Conservation (phyloP, 2,329 filamentous ascomycete genomes). For the Xylariaceae sp. region DNA sequence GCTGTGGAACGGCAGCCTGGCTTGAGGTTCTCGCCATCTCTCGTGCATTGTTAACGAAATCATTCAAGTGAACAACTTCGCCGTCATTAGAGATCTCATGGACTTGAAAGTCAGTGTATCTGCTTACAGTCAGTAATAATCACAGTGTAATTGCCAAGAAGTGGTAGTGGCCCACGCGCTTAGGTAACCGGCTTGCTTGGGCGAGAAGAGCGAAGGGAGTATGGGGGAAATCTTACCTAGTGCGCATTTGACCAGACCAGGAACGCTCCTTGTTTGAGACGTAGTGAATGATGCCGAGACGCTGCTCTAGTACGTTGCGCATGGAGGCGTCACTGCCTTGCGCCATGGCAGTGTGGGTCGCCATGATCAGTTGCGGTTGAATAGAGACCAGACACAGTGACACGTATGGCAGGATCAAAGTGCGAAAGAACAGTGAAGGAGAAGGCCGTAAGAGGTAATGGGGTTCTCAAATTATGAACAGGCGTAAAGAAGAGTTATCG, state of each 20-base stretch:
- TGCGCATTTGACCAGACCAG: constrained; percentile 43
- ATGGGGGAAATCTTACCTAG: constrained; percentile 33
- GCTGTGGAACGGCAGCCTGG: neutral
- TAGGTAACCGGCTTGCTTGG: too few species aligned
- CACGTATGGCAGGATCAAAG: neutral
- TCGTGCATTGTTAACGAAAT: constrained; percentile 35
- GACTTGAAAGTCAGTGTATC: constrained; percentile 89
- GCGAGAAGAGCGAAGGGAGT: neutral
- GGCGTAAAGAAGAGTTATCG: too few species aligned
- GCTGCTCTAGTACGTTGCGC: constrained; percentile 28
- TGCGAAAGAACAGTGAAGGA: neutral
- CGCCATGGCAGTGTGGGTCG: constrained; percentile 33
- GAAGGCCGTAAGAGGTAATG: neutral
- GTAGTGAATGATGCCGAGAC: constrained; percentile 40
- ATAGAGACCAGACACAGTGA: neutral
- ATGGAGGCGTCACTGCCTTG: constrained; percentile 31
- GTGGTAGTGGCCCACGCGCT: too few species aligned
- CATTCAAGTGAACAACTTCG: constrained; percentile 67
- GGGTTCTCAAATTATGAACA: too few species aligned
- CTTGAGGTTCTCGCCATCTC: constrained; percentile 23
- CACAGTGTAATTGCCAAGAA: too few species aligned
- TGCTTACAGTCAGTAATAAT: constrained; percentile 25
- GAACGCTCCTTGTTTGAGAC: constrained; percentile 36
- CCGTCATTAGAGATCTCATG: constrained; percentile 81
- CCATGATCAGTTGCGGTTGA: constrained; percentile 20